Evolutionary conservation across 73 alveolate species (phyloP).

Genomic region (Paraurostyla sp.): DNA sequence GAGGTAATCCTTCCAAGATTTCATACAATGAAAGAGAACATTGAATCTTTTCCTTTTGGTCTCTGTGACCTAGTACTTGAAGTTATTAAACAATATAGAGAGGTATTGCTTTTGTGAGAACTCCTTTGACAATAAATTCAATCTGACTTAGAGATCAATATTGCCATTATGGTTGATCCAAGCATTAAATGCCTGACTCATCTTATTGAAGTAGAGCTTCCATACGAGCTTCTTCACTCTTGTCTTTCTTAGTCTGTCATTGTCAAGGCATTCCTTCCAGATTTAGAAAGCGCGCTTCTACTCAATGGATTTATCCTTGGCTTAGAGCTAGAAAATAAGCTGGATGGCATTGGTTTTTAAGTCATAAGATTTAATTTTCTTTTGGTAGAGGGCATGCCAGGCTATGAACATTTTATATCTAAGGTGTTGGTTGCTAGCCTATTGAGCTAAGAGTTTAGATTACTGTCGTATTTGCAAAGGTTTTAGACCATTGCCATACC

Average conservation of each 20-base stretch:
- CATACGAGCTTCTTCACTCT: slow-evolving; percentile 34
- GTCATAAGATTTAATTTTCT: background rate
- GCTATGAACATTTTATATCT: background rate
- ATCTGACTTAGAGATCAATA: slow-evolving; percentile 16
- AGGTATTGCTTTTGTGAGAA: slow-evolving; percentile 41
- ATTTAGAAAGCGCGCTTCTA: slow-evolving; percentile 15
- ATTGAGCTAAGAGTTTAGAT: background rate
- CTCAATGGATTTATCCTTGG: background rate
- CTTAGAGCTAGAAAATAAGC: background rate
- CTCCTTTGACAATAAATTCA: background rate
- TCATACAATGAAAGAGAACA: slow-evolving; percentile 3
- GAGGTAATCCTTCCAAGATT: slow-evolving; percentile 57
- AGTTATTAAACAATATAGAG: slow-evolving; percentile 12
- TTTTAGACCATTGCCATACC: slow-evolving; percentile 35
- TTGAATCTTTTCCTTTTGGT: slow-evolving; percentile 18
- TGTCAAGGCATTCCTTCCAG: slow-evolving; percentile 13
- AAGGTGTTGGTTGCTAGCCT: background rate
- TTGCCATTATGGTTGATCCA: slow-evolving; percentile 22
- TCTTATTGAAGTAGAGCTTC: background rate
- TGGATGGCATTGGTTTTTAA: slow-evolving; percentile 14
- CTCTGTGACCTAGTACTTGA: background rate
- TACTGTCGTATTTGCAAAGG: slow-evolving; percentile 5
- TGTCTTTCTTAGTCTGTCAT: background rate
- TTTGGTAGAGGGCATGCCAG: background rate
- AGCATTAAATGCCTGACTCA: background rate